A percentile compares a stretch with the other conserved stretches of the same genome.
These are phyloP conservation scores for Oxyria digyna DNA, from an alignment of 148 eudicot genomes.

Conservation along the genomic window DNA sequence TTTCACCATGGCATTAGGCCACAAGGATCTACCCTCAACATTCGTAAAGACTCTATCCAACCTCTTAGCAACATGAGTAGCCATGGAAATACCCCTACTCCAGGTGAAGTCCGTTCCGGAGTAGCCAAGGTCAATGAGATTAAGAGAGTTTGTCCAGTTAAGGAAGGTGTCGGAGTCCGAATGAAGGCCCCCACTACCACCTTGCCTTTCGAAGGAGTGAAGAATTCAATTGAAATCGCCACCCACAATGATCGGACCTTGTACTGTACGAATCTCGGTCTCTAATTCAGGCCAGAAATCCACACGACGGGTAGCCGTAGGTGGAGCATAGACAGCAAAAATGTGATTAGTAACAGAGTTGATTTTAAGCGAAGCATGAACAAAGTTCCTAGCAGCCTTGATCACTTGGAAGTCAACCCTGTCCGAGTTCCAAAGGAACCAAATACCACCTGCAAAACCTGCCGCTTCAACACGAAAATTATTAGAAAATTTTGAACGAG, in stretches of 20 bases:
- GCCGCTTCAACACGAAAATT: not conserved
- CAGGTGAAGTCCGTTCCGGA: not conserved
- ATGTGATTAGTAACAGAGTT: not conserved
- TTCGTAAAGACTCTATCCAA: not conserved
- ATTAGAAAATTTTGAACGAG: too few species aligned
- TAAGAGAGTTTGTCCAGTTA: not conserved
- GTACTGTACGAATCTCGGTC: not conserved
- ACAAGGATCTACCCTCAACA: not conserved
- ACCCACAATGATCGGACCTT: not conserved
- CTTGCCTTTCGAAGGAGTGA: not conserved
- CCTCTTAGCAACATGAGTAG: not conserved
- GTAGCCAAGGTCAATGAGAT: not conserved
- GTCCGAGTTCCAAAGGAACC: not conserved
- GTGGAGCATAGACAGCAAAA: not conserved
- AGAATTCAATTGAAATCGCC: too few species aligned
- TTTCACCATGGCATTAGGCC: not conserved
- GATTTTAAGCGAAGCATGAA: not conserved
- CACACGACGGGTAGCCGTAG: not conserved
- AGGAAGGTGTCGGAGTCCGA: not conserved
- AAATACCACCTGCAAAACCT: too few species aligned
- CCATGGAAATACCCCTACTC: not conserved
- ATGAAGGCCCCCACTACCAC: not conserved
- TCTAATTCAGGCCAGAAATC: not conserved
- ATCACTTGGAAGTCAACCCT: not conserved
- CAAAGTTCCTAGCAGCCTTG: not conserved